Conservation (phyloP, 2,329 filamentous ascomycete species). For the Calonectria fujianensis region DNA sequence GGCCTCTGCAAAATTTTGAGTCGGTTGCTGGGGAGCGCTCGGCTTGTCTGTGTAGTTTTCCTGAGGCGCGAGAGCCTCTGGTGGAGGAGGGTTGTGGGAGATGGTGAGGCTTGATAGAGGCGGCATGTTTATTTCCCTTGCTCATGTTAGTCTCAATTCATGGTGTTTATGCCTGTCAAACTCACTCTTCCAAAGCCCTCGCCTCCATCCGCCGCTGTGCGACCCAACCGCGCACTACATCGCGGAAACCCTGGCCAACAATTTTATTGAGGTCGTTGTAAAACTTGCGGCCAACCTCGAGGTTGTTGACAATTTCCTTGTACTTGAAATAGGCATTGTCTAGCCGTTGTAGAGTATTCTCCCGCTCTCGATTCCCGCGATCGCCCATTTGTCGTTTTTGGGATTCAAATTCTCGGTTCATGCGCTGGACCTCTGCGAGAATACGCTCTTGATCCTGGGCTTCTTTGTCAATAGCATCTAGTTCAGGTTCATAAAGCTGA, state of each 20-base stretch:
- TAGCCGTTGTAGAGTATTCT: constrained; percentile 89
- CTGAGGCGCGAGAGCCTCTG: constrained; percentile 47
- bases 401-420: constrained; percentile 85
- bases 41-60: constrained; percentile 49
- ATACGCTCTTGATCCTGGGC: constrained; percentile 84
- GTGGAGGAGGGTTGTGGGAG: constrained; percentile 55
- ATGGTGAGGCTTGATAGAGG: constrained; percentile 67
- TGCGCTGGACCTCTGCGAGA: constrained; percentile 80
- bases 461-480: constrained; percentile 82
- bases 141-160: constrained; percentile 38
- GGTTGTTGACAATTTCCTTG: constrained; percentile 94
- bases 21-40: constrained; percentile 50
- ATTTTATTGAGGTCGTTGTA: constrained; percentile 97
- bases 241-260: constrained; percentile 85
- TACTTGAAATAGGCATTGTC: constrained; percentile 97
- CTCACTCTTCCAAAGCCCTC: constrained; percentile 84
- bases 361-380: constrained; percentile 81
- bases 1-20: constrained; percentile 63
- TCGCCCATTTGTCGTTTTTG: constrained; percentile 81
- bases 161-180: constrained; percentile 31
- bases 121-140: constrained; percentile 72
- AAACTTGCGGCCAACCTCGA: constrained; percentile 94
- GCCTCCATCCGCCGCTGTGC: constrained; percentile 89
- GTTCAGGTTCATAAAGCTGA: constrained; percentile 84
- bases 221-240: constrained; percentile 85